phyloP scores from a whole-genome alignment of 2,329 filamentous ascomycete genomes.

The Colletotrichum neosansevieriae region DNA sequence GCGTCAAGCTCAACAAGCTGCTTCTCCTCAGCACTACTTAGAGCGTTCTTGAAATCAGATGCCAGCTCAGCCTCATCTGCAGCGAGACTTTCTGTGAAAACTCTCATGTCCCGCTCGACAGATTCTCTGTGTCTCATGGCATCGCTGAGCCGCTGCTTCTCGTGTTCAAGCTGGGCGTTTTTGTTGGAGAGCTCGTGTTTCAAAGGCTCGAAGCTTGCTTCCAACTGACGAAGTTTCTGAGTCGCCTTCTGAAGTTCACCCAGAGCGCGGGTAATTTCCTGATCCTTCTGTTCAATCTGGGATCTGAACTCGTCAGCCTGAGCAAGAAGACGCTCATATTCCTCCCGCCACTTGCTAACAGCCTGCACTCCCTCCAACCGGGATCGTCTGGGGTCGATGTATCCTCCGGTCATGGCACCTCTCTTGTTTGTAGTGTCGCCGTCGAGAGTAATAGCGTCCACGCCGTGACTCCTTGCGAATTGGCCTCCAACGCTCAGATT shows the following conservation, averaged over 20 bases:
- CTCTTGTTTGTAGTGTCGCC: conserved; percentile 96
- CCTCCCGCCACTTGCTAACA: conserved; percentile 79
- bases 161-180: conserved; percentile 78
- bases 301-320: conserved; percentile 75
- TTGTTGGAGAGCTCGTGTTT: conserved; percentile 82
- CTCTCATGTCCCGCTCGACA: conserved; percentile 80
- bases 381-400: conserved; percentile 86
- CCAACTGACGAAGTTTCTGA: conserved; percentile 80
- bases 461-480: conserved; percentile 90
- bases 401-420: conserved; percentile 95
- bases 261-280: conserved; percentile 88
- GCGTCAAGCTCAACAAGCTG: conserved; percentile 79
- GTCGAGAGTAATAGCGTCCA: conserved; percentile 93
- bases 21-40: conserved; percentile 84
- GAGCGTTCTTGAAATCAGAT: conserved; percentile 91
- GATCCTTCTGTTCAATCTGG: conserved; percentile 83
- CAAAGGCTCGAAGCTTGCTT: conserved; percentile 85
- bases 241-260: conserved; percentile 86
- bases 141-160: conserved; percentile 78
- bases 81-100: conserved; percentile 79
- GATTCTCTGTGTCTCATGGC: conserved; percentile 74
- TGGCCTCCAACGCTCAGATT: conserved; percentile 89
- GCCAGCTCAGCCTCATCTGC: conserved; percentile 84
- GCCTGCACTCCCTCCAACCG: conserved; percentile 86
- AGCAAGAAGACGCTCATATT: conserved; percentile 75